Conservation (phyloP, 352 stramenopile genomes). For the Globisporangium orthogonon region DNA sequence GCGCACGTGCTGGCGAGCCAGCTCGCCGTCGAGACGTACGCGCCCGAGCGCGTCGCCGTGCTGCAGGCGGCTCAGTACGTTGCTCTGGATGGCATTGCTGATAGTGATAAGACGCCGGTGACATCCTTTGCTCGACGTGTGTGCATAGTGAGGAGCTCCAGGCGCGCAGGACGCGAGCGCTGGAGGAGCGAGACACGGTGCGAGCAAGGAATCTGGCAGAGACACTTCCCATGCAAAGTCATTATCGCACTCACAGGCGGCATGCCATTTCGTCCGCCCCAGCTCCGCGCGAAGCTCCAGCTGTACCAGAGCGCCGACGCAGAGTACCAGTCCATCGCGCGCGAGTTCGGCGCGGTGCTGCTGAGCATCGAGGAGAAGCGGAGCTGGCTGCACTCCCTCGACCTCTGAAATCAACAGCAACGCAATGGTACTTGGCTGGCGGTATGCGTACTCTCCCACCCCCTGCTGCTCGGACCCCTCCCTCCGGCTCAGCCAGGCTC, state of each 20-base stretch:
- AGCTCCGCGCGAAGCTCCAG: slow-evolving; percentile 30
- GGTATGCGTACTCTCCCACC: too few relatives aligned
- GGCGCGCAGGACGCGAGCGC: slow-evolving; percentile 15
- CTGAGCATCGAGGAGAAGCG: too few relatives aligned
- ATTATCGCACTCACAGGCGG: neutral
- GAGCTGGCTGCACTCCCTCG: too few relatives aligned
- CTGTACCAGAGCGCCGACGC: slow-evolving; percentile 24
- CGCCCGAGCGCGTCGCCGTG: slow-evolving; percentile 12
- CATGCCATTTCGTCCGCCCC: neutral
- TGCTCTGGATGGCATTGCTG: too few relatives aligned
- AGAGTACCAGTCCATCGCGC: slow-evolving; percentile 30
- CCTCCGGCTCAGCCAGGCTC: too few relatives aligned
- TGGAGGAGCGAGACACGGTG: slow-evolving; percentile 18
- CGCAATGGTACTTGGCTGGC: too few relatives aligned
- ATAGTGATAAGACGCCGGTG: too few relatives aligned
- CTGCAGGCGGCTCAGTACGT: slow-evolving; percentile 21
- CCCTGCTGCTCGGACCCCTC: too few relatives aligned
- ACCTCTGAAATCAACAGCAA: too few relatives aligned
- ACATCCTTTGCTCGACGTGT: neutral
- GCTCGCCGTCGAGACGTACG: slow-evolving; percentile 28
- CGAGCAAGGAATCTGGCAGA: too few relatives aligned
- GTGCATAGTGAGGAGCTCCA: slow-evolving; percentile 18
- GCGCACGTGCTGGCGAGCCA: slow-evolving; percentile 23
- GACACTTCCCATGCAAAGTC: neutral
- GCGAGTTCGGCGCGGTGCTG: slow-evolving; percentile 18